A percentile compares a stretch with the other conserved stretches of the same genome.
These are phyloP conservation scores for Manihot esculenta DNA, from an alignment of 441 rosid species.

Conservation along the genomic window DNA sequence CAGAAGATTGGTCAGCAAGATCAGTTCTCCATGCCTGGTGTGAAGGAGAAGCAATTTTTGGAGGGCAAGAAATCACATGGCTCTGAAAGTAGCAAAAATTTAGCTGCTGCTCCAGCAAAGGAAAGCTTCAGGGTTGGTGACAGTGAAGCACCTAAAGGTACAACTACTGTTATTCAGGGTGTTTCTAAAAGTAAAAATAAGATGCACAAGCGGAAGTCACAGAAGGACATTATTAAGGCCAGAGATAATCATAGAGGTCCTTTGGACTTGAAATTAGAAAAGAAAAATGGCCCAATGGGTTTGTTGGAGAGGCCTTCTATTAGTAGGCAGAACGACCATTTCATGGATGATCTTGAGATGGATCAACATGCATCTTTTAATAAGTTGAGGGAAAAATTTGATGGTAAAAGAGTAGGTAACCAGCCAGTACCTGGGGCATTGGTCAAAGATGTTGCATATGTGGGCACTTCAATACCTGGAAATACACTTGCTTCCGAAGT, in stretches of 20 bases:
- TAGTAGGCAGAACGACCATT: slow-evolving; percentile 29
- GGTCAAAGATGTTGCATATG: slow-evolving; percentile 32
- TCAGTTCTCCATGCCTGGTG: slow-evolving; percentile 19
- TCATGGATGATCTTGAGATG: slow-evolving; percentile 22
- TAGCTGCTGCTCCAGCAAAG: slow-evolving; percentile 22
- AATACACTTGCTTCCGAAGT: slow-evolving; percentile 33
- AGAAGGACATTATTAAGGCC: slow-evolving; percentile 31
- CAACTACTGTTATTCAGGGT: slow-evolving; percentile 23
- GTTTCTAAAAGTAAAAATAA: slow-evolving; percentile 31
- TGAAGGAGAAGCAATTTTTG: slow-evolving; percentile 30
- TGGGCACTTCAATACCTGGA: slow-evolving; percentile 26
- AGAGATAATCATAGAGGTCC: slow-evolving; percentile 26
- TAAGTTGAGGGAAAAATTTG: slow-evolving; percentile 35
- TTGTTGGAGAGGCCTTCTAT: slow-evolving; percentile 25
- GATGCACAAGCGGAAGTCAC: slow-evolving; percentile 32
- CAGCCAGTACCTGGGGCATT: slow-evolving; percentile 23
- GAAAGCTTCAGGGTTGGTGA: slow-evolving; percentile 33
- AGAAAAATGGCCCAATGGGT: slow-evolving; percentile 18
- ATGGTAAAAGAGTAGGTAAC: slow-evolving; percentile 29
- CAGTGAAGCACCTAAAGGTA: slow-evolving; percentile 27
- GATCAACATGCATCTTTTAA: slow-evolving; percentile 23
- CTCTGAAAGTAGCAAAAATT: slow-evolving; percentile 24
- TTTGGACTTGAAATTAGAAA: slow-evolving; percentile 22
- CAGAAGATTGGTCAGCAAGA: slow-evolving; percentile 27
- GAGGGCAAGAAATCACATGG: slow-evolving; percentile 42